Conservation (phyloP, 345 rosid genomes). For the Gossypium mustelinum region DNA sequence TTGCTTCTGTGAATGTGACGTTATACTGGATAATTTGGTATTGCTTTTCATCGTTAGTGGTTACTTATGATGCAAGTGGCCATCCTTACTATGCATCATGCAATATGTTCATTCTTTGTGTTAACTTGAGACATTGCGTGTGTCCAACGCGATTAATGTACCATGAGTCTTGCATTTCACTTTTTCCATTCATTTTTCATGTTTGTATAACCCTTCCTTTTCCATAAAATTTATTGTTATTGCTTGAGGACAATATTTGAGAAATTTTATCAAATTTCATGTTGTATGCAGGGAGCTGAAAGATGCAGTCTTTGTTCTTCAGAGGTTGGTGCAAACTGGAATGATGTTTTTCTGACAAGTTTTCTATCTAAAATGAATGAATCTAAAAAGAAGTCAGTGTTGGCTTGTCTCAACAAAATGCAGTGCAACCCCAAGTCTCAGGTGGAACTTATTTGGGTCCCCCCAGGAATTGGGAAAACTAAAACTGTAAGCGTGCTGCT, state of each 20-base stretch:
- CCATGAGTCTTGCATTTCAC: background rate
- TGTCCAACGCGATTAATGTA: background rate
- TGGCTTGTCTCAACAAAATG: conserved; percentile 22
- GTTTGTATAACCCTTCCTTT: no score
- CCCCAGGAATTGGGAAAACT: conserved; percentile 59
- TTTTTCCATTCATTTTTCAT: no score
- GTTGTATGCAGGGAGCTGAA: conserved; percentile 26
- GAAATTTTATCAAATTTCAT: background rate
- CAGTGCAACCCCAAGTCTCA: conserved; percentile 24
- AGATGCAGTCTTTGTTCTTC: conserved; percentile 20
- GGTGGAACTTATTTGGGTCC: conserved; percentile 49
- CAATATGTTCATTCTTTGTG: background rate
- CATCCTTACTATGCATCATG: background rate
- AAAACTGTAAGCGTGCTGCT: conserved; percentile 31
- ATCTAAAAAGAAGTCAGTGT: conserved; percentile 30
- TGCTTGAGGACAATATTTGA: no score
- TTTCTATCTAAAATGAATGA: conserved; percentile 23
- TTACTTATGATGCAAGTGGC: background rate
- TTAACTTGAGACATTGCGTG: background rate
- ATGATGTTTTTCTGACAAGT: background rate
- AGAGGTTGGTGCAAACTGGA: background rate
- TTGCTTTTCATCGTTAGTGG: background rate
- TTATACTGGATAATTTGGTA: background rate
- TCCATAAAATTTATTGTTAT: no score
- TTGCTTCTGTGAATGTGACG: background rate